Conservation (phyloP, 164 flowering plant genomes). For the Tetracentron sinense region DNA sequence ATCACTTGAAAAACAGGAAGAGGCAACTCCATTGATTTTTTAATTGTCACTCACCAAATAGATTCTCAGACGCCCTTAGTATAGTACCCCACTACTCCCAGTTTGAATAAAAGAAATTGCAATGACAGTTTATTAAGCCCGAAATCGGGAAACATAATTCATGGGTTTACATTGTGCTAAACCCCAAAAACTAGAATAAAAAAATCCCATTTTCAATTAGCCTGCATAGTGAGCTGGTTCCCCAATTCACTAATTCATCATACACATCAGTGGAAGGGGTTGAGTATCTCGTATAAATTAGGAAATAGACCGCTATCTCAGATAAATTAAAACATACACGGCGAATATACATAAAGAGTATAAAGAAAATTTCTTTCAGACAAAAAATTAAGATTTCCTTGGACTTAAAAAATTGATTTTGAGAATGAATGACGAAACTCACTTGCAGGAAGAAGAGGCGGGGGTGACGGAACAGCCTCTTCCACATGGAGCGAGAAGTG, state of each 20-base stretch:
- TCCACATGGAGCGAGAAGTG: constrained; percentile 25
- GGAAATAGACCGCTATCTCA: too few species aligned
- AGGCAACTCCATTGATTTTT: too few species aligned
- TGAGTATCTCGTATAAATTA: too few species aligned
- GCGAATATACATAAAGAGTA: not conserved
- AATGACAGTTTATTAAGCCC: too few species aligned
- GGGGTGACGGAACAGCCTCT: constrained; percentile 33
- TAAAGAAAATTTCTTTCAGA: not conserved
- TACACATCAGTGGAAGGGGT: too few species aligned
- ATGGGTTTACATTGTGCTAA: too few species aligned
- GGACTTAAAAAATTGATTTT: not conserved
- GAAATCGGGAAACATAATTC: too few species aligned
- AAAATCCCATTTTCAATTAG: not conserved
- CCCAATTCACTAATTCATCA: not conserved
- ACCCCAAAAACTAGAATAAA: not conserved
- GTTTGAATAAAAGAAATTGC: too few species aligned
- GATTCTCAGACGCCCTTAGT: too few species aligned
- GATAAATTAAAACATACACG: not conserved
- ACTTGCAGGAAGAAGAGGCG: constrained; percentile 52
- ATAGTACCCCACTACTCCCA: too few species aligned
- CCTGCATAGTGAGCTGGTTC: not conserved
- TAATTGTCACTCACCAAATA: too few species aligned
- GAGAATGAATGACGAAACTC: constrained; percentile 20
- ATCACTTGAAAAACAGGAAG: too few species aligned
- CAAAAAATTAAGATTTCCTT: not conserved